These are phyloP conservation scores for Halophytophthora polymorphica DNA, from an alignment of 352 stramenopile species.

Conservation along the genomic window DNA sequence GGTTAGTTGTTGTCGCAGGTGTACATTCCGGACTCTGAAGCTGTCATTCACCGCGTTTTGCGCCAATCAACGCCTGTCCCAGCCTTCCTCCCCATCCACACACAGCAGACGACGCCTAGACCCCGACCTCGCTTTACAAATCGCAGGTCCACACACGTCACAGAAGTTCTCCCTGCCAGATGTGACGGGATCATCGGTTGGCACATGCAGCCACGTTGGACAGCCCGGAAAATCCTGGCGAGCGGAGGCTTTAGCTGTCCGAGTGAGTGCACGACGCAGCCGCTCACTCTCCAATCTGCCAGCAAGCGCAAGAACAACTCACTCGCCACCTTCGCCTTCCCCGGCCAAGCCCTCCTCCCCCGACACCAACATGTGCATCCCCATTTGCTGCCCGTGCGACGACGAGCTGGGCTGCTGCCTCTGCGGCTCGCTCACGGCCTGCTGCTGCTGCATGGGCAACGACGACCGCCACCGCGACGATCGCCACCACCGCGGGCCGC, in stretches of 20 bases:
- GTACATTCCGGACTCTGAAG: conserved; percentile 5
- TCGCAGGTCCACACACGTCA: conserved; percentile 13
- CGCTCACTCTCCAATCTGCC: conserved; percentile 8
- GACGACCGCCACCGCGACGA: conserved; percentile 14
- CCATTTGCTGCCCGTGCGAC: conserved; percentile 26
- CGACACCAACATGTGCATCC: conserved; percentile 16
- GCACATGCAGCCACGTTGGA: conserved; percentile 9
- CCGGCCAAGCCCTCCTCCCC: background rate
- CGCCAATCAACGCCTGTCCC: background rate
- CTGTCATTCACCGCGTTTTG: no score
- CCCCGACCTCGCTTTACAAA: background rate
- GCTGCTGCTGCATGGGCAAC: conserved; percentile 23
- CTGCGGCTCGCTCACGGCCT: conserved; percentile 25
- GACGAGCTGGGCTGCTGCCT: conserved; percentile 30
- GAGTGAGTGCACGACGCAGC: no score
- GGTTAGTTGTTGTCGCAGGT: background rate
- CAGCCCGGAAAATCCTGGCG: conserved; percentile 15
- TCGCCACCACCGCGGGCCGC: conserved; percentile 10
- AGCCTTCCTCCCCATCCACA: conserved; percentile 1
- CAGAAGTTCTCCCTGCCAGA: no score
- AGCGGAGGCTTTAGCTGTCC: background rate
- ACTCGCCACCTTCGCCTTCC: no score
- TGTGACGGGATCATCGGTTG: no score
- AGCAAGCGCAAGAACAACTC: conserved; percentile 1
- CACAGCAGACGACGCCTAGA: background rate